These are phyloP conservation scores for Colletotrichum orchidophilum DNA, from an alignment of 2,329 filamentous ascomycete genomes.

Conservation along the genomic window DNA sequence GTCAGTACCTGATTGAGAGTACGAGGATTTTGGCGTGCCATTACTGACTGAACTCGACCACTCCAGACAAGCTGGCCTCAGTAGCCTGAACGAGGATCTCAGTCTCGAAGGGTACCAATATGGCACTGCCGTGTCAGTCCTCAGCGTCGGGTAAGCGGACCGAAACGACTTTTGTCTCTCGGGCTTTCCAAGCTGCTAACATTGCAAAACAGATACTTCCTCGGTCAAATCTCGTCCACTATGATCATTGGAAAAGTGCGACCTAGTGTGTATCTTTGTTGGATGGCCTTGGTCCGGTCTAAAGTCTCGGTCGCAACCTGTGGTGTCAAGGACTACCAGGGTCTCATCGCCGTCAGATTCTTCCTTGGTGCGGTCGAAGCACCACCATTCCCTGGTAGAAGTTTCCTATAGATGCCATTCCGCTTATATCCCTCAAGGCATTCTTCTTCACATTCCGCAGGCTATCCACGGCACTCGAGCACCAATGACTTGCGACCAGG, in stretches of 20 bases:
- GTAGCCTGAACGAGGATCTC: slow-evolving; percentile 38
- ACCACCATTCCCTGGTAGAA: slow-evolving; percentile 34
- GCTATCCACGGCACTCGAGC: slow-evolving; percentile 28
- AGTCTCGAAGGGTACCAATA: slow-evolving; percentile 38
- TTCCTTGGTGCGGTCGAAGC: slow-evolving; percentile 35
- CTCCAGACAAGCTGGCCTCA: slow-evolving; percentile 37
- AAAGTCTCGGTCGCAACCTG: slow-evolving; percentile 34
- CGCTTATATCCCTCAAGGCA: background rate
- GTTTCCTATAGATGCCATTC: background rate
- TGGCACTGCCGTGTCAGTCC: slow-evolving; percentile 38
- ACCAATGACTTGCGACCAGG: slow-evolving; percentile 26
- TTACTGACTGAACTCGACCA: background rate
- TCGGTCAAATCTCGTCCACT: slow-evolving; percentile 35
- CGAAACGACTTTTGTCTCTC: fast-evolving
- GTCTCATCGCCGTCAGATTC: slow-evolving; percentile 33
- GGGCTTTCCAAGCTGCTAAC: fast-evolving
- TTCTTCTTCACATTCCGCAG: background rate
- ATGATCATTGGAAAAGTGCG: slow-evolving; percentile 35
- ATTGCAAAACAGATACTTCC: slow-evolving; percentile 10
- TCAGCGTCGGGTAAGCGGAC: slow-evolving; percentile 37
- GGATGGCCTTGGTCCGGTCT: slow-evolving; percentile 34
- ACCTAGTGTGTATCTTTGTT: slow-evolving; percentile 34
- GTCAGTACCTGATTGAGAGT: background rate
- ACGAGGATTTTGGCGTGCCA: fast-evolving
- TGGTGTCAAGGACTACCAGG: slow-evolving; percentile 34